Evolutionary conservation across 768 basidiomycete species (phyloP).

Genomic region (Podaxis sp.): DNA sequence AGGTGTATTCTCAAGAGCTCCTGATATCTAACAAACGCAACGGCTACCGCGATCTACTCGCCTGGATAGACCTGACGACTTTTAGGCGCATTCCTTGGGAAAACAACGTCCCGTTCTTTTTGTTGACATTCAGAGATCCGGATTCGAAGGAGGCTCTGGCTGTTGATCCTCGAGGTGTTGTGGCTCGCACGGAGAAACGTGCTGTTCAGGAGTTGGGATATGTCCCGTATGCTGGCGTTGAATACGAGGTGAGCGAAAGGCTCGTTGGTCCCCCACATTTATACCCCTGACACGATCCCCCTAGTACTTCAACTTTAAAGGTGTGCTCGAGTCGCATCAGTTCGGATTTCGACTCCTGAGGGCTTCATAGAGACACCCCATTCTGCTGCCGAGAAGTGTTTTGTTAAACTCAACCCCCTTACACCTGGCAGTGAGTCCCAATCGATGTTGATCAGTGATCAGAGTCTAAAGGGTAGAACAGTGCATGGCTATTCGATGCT

Average conservation of each 20-base stretch:
- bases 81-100: conserved; percentile 93
- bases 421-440: conserved; percentile 83
- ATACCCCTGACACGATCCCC: conserved; percentile 9
- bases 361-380: conserved; percentile 68
- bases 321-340: conserved; percentile 28
- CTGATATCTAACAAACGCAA: conserved; percentile 88
- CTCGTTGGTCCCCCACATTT: neutral
- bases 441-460: neutral
- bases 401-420: conserved; percentile 66
- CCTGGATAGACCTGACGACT: conserved; percentile 80
- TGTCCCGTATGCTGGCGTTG: conserved; percentile 79
- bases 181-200: conserved; percentile 44
- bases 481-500: conserved; percentile 98
- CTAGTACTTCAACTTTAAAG: conserved; percentile 90
- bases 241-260: conserved; percentile 72
- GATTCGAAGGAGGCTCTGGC: conserved; percentile 71
- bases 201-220: conserved; percentile 30
- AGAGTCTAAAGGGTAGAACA: conserved; percentile 23
- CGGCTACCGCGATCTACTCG: conserved; percentile 87
- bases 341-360: neutral
- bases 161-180: conserved; percentile 84
- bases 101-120: conserved; percentile 86
- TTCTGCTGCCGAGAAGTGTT: conserved; percentile 73
- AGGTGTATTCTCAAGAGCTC: conserved; percentile 79
- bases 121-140: conserved; percentile 88